Conservation (phyloP, 1,139 yeast species). For the Taphrina wiesneri region DNA sequence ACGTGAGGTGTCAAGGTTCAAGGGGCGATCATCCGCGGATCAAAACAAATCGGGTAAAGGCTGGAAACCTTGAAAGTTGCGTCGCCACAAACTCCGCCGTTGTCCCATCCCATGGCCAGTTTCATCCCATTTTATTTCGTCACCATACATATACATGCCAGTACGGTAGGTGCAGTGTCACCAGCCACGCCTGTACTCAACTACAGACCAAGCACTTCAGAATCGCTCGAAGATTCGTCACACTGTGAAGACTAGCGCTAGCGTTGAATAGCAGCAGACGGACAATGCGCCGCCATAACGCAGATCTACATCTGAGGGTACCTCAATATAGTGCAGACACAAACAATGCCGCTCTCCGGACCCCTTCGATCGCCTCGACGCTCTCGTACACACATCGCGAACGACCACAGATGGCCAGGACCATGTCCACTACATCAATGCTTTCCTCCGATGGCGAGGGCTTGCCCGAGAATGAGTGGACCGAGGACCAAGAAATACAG, state of each 20-base stretch:
- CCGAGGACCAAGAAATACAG: conserved; percentile 20
- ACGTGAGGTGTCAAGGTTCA: no score
- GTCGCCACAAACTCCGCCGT: background rate
- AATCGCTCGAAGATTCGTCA: background rate
- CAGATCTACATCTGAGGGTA: conserved; percentile 28
- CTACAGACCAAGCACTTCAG: background rate
- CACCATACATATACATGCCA: background rate
- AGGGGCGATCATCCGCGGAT: background rate
- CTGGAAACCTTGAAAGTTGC: conserved; percentile 3
- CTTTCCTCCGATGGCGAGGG: conserved; percentile 31
- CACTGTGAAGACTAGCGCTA: background rate
- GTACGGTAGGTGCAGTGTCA: background rate
- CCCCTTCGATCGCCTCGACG: conserved; percentile 33
- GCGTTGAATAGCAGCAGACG: background rate
- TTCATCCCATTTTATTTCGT: background rate
- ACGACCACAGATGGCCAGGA: conserved; percentile 25
- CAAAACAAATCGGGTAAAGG: conserved; percentile 4
- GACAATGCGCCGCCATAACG: conserved; percentile 21
- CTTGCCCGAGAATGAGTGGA: conserved; percentile 11
- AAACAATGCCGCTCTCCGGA: conserved; percentile 25
- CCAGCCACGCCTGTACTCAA: background rate
- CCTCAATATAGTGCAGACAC: conserved; percentile 26
- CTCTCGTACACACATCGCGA: conserved; percentile 19
- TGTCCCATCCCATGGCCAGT: background rate
- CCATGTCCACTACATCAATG: conserved; percentile 32